phyloP scores from a whole-genome alignment of 129 eudicot genomes.

The Sambucus nigra region DNA sequence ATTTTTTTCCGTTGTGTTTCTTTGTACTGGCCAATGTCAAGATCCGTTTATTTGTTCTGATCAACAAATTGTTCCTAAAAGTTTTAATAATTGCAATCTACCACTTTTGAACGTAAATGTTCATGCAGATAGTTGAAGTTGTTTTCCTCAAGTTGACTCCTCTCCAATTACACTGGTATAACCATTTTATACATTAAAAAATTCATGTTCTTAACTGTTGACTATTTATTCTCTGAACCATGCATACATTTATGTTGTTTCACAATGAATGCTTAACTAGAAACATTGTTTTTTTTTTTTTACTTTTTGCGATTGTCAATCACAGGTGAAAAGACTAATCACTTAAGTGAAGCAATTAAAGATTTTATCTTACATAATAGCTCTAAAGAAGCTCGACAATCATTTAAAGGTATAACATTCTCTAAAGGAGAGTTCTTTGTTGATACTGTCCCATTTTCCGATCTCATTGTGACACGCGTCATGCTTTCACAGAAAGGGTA shows the following conservation, averaged over 20 bases:
- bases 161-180: slow-evolving; percentile 71
- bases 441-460: not conserved
- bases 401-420: slow-evolving; percentile 75
- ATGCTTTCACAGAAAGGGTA: too few relatives aligned
- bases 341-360: slow-evolving; percentile 64
- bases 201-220: slow-evolving; percentile 29
- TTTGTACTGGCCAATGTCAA: too few relatives aligned
- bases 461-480: too few relatives aligned
- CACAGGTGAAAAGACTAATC: slow-evolving; percentile 75
- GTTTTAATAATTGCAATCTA: slow-evolving; percentile 6
- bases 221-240: slow-evolving; percentile 3
- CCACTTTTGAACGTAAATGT: not conserved
- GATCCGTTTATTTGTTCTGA: too few relatives aligned
- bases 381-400: slow-evolving; percentile 93
- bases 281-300: not conserved
- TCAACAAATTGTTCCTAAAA: slow-evolving; percentile 6
- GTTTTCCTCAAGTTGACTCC: slow-evolving; percentile 94
- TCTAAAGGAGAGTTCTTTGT: not conserved
- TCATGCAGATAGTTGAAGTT: slow-evolving; percentile 78
- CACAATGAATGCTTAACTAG: slow-evolving; percentile 5
- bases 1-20: too few relatives aligned
- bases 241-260: slow-evolving; percentile 8
- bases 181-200: slow-evolving; percentile 86
- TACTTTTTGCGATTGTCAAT: slow-evolving; percentile 7
- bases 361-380: slow-evolving; percentile 88